Evolutionary conservation across 225 moss, liverwort and hornwort genomes (phyloP).

Genomic region (Asterella californica): DNA sequence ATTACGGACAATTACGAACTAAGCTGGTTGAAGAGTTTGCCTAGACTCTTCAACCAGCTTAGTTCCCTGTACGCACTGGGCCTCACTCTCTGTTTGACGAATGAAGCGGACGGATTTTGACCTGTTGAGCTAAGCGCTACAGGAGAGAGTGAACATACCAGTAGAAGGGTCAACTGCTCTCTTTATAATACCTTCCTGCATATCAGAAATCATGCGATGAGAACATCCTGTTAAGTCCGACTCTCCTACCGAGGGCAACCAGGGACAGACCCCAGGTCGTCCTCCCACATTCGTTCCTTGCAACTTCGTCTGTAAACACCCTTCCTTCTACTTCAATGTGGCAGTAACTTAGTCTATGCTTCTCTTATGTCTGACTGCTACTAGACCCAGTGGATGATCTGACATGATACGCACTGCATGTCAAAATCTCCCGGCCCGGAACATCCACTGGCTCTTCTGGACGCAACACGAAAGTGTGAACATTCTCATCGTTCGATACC

Average conservation of each 20-base stretch:
- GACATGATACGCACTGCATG: no score
- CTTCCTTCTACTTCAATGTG: no score
- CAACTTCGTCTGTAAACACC: no score
- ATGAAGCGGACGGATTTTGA: not conserved
- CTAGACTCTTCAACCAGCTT: no score
- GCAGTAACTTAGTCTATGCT: not conserved
- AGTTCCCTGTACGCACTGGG: not conserved
- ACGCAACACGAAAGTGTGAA: not conserved
- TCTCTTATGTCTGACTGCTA: not conserved
- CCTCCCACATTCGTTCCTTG: no score
- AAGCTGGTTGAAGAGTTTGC: not conserved
- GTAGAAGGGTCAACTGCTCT: not conserved
- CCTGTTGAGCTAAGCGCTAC: no score
- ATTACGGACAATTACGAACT: not conserved
- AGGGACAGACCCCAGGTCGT: not conserved
- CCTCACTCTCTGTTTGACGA: not conserved
- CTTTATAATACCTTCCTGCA: conserved; percentile 8
- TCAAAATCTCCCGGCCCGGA: no score
- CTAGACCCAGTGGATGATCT: not conserved
- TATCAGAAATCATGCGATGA: not conserved
- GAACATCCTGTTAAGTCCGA: not conserved
- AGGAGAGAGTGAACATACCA: not conserved
- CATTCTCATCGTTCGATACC: not conserved
- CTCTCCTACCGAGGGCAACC: not conserved
- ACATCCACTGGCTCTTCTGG: no score